Conservation (phyloP, 768 basidiomycete species). For the Hericium alpestre region DNA sequence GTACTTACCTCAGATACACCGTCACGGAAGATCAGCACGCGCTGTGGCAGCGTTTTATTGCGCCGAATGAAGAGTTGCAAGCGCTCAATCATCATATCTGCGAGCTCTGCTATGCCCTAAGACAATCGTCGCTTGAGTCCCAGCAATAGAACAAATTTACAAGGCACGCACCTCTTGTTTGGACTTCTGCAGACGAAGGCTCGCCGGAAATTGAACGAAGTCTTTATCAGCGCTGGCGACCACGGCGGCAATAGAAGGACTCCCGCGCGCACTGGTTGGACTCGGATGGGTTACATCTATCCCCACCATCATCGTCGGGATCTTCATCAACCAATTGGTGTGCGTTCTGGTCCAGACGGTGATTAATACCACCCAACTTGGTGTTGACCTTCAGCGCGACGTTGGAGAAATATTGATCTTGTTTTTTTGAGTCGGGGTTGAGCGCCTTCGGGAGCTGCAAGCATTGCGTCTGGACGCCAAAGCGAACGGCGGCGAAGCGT, state of each 20-base stretch:
- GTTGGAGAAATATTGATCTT: conserved; percentile 77
- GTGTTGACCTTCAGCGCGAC: conserved; percentile 75
- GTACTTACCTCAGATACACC: conserved; percentile 65
- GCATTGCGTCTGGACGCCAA: conserved; percentile 71
- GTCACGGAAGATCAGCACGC: conserved; percentile 68
- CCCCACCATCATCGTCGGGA: conserved; percentile 74
- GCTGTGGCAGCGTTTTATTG: conserved; percentile 42
- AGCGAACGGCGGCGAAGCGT: conserved; percentile 58
- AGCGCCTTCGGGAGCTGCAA: conserved; percentile 59
- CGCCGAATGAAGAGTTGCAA: conserved; percentile 44
- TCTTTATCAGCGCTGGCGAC: conserved; percentile 63
- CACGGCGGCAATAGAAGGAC: conserved; percentile 76
- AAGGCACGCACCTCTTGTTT: conserved; percentile 28
- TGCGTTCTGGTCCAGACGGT: conserved; percentile 43
- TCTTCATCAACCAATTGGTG: conserved; percentile 57
- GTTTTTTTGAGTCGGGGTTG: conserved; percentile 31
- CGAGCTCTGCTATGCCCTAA: conserved; percentile 67
- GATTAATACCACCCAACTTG: conserved; percentile 77
- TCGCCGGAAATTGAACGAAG: conserved; percentile 73
- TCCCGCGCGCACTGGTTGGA: conserved; percentile 53
- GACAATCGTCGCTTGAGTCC: background rate
- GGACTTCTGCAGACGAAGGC: conserved; percentile 52
- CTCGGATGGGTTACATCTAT: conserved; percentile 80
- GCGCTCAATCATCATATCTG: conserved; percentile 62
- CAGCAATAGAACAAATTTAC: background rate